Evolutionary conservation across 139 green algal genomes (phyloP).

Genomic region (Trebouxia sp.): DNA sequence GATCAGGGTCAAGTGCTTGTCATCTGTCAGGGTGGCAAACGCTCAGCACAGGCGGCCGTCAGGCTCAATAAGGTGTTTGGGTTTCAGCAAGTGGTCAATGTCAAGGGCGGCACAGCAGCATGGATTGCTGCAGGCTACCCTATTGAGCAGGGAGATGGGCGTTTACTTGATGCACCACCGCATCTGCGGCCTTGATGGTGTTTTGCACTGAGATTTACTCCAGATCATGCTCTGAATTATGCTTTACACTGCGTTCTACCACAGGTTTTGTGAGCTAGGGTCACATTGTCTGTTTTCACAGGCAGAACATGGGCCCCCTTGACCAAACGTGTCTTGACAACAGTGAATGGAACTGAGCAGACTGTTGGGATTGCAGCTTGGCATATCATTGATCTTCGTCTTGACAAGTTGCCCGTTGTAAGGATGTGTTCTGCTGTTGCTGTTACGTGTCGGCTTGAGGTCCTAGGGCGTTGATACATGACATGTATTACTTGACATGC

Average conservation of each 20-base stretch:
- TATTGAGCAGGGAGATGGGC: constrained; percentile 3
- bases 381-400: too few species aligned
- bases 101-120: constrained; percentile 16
- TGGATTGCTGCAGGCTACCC: constrained; percentile 22
- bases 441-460: too few species aligned
- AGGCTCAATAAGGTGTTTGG: constrained; percentile 3
- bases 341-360: too few species aligned
- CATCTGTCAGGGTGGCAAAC: constrained; percentile 17
- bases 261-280: too few species aligned
- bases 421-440: too few species aligned
- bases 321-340: too few species aligned
- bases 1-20: background rate
- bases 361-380: too few species aligned
- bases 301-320: too few species aligned
- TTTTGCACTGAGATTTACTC: background rate
- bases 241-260: background rate
- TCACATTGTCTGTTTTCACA: too few species aligned
- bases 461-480: too few species aligned
- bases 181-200: background rate
- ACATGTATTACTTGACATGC: too few species aligned
- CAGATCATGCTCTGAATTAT: background rate
- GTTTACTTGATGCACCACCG: background rate
- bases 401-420: too few species aligned
- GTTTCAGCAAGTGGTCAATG: constrained; percentile 23
- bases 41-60: constrained; percentile 18